phyloP scores from a whole-genome alignment of 345 rosid genomes.

The rapeseed (Brassica napus) region DNA sequence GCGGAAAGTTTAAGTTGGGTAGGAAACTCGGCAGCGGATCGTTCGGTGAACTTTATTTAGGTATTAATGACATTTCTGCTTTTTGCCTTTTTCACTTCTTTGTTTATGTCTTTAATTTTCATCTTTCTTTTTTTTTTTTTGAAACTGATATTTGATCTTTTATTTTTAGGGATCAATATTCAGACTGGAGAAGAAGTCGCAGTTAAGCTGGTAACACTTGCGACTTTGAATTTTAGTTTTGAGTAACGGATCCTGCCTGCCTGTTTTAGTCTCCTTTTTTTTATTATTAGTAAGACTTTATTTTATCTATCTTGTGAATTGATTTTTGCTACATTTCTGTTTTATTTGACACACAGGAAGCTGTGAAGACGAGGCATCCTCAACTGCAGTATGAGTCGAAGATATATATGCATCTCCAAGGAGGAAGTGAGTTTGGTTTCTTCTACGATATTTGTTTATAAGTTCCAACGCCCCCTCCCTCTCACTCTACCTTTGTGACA shows the following conservation, averaged over 20 bases:
- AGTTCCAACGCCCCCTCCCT: not conserved
- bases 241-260: not conserved
- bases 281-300: not conserved
- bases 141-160: no score
- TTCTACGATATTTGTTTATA: not conserved
- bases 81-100: conserved; percentile 1
- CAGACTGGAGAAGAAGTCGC: conserved; percentile 93
- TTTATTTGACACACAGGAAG: conserved; percentile 47
- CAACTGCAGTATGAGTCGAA: conserved; percentile 90
- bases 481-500: not conserved
- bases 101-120: not conserved
- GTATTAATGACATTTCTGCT: conserved; percentile 36
- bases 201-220: conserved; percentile 63
- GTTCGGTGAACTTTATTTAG: conserved; percentile 72
- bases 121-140: not conserved
- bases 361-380: conserved; percentile 88
- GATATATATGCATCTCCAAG: conserved; percentile 86
- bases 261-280: not conserved
- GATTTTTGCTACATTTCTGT: not conserved
- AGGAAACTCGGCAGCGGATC: conserved; percentile 53
- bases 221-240: not conserved
- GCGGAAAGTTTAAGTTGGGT: conserved; percentile 87
- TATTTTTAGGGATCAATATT: conserved; percentile 61
- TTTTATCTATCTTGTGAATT: no score
- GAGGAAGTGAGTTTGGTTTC: conserved; percentile 67